Evolutionary conservation across 2,329 filamentous ascomycete genomes (phyloP), one percentile per base, ranked within the genome.

Genomic region (Beauveria brongniartii): DNA sequence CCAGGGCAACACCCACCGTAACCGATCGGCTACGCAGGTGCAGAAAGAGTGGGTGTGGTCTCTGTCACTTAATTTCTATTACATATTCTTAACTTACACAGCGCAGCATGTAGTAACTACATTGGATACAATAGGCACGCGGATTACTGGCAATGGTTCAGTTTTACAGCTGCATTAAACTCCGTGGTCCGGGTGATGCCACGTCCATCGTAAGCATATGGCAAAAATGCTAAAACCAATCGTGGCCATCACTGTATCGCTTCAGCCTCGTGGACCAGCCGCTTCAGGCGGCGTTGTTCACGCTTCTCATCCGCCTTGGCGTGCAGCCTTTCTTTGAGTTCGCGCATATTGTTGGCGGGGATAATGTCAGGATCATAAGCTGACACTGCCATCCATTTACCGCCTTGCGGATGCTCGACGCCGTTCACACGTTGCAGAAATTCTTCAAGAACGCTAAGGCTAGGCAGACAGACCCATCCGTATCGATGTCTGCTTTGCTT

Each of bases 231-330:
- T 3, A 10, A 30, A 30, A 30, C 28, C 28, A 30, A 30, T 10
- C 28, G 28, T 10, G 28, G 9, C 28, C 28, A 3, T 37, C 34
- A 14, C 34, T 14, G 1, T 37, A 37, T 6, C 5, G 5, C 34
- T 37, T 37, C 34, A 16, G 12, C 14, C 48, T 51, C 54, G 43
- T 16, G 8, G 26, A 18, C 43, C 24, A 59, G 30, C 24, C 37
- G 47, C 40, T 52, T 59, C 16, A 59, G 18, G 4, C 56, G 56
- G 30, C 56, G 47, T n/a, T 59, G 34, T n/a, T 59, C 26, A 12
- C 48, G 57, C 40, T 59, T 59, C 40, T 59, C 57, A 16, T 53
- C 40, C 3, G 48, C 57, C 10, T 37, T 44, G 8, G 48, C 10
- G 18, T 59, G 57, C 24, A 59, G 20, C 20, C 57, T 30, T 8